phyloP scores from a whole-genome alignment of 2,329 filamentous ascomycete species.

The Penicillium sp. region DNA sequence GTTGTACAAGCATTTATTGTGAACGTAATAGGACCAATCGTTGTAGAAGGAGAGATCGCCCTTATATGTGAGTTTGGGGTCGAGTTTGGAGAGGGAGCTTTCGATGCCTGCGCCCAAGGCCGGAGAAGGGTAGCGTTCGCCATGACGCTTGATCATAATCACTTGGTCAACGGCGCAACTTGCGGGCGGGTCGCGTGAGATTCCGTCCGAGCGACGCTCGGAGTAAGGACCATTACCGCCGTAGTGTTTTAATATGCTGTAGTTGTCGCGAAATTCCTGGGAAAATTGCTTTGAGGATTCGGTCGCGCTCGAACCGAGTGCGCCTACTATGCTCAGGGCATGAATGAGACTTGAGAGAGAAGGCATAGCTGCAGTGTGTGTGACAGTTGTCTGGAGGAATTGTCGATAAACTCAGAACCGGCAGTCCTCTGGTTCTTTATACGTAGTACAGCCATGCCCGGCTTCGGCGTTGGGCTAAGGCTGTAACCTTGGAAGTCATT shows the following conservation, averaged over 20 bases:
- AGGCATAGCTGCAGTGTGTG: not conserved
- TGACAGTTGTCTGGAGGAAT: not conserved
- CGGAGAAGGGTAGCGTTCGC: slow-evolving; percentile 23
- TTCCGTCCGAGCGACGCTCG: slow-evolving; percentile 16
- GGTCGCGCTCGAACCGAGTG: not conserved
- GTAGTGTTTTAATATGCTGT: slow-evolving; percentile 21
- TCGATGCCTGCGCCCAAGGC: slow-evolving; percentile 11
- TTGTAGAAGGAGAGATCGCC: slow-evolving; percentile 22
- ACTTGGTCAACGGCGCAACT: slow-evolving; percentile 25
- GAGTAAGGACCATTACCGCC: slow-evolving; percentile 24
- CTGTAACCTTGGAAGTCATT: not conserved
- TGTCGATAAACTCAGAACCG: not conserved
- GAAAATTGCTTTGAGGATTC: not conserved
- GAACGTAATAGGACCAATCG: slow-evolving; percentile 25
- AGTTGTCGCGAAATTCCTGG: slow-evolving; percentile 15
- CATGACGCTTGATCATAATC: slow-evolving; percentile 26
- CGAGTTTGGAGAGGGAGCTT: slow-evolving; percentile 16
- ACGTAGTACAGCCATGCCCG: not conserved
- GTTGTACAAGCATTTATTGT: slow-evolving; percentile 17
- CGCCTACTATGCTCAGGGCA: not conserved
- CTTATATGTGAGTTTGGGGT: slow-evolving; percentile 8
- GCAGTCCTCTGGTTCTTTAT: not conserved
- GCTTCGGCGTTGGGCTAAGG: not conserved
- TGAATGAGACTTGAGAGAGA: not conserved
- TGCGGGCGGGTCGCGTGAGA: slow-evolving; percentile 21